phyloP scores from a whole-genome alignment of 2,329 filamentous ascomycete genomes.

The Penicillium sp. region DNA sequence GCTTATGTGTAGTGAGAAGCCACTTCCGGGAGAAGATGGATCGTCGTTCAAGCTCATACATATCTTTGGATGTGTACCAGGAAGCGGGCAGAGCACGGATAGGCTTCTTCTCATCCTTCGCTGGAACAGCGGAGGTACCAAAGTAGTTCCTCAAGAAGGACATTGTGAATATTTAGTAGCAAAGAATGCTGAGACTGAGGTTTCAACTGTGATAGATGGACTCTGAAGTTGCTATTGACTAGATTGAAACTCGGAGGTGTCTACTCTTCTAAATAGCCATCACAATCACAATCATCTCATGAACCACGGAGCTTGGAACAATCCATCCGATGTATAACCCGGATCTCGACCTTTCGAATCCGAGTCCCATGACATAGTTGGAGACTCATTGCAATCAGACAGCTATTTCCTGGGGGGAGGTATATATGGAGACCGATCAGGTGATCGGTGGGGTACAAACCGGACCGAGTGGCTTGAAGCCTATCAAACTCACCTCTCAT shows the following conservation, averaged over 20 bases:
- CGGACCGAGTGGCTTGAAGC: constrained; percentile 20
- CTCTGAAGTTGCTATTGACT: constrained; percentile 12
- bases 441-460: constrained; percentile 21
- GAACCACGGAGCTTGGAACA: constrained; percentile 8
- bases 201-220: constrained; percentile 3
- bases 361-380: constrained; percentile 12
- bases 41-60: constrained; percentile 58
- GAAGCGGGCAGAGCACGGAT: constrained; percentile 49
- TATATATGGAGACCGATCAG: constrained; percentile 24
- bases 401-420: constrained; percentile 15
- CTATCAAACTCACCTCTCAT: constrained; percentile 7
- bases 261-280: constrained; percentile 23
- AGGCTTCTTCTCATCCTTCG: constrained; percentile 29
- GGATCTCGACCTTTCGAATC: constrained; percentile 11
- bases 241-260: constrained; percentile 6
- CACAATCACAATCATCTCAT: constrained; percentile 5
- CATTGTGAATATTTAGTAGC: constrained; percentile 16
- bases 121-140: constrained; percentile 22
- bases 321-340: constrained; percentile 8
- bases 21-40: constrained; percentile 58
- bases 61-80: constrained; percentile 47
- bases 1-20: constrained; percentile 41
- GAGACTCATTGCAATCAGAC: constrained; percentile 15
- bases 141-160: constrained; percentile 31
- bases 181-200: neutral